A percentile compares a stretch with the other conserved stretches of the same genome.
Conservation (phyloP, 768 basidiomycete species). For the Boletus speciosus region DNA sequence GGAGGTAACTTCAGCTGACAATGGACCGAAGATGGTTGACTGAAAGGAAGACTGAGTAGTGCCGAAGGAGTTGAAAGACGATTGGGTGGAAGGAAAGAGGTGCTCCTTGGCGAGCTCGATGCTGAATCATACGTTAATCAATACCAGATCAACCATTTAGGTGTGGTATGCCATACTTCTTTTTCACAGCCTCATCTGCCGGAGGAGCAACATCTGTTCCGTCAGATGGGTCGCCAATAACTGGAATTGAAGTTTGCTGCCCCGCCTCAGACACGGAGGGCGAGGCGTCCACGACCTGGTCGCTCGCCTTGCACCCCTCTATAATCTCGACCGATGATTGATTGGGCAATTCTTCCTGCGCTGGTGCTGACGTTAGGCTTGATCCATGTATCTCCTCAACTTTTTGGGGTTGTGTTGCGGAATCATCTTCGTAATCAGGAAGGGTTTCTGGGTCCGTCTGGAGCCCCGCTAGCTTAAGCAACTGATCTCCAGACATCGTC, state of each 20-base stretch:
- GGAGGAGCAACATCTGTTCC: neutral
- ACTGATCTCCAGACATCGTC: slow-evolving; percentile 35
- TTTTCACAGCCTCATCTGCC: slow-evolving; percentile 24
- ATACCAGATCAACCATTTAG: neutral
- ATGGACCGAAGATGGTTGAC: slow-evolving; percentile 65
- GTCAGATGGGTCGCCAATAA: slow-evolving; percentile 1
- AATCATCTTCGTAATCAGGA: slow-evolving; percentile 57
- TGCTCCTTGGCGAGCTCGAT: slow-evolving; percentile 43
- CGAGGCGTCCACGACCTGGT: neutral
- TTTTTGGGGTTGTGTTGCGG: slow-evolving; percentile 11
- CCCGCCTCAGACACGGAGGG: neutral
- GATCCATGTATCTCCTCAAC: slow-evolving; percentile 5
- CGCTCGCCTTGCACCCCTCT: slow-evolving; percentile 1
- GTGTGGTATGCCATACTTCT: slow-evolving; percentile 16
- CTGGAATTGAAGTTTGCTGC: slow-evolving; percentile 13
- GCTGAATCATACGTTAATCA: slow-evolving; percentile 25
- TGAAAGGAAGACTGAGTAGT: slow-evolving; percentile 37
- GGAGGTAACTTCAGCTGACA: slow-evolving; percentile 40
- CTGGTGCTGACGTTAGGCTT: neutral
- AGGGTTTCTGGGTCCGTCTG: slow-evolving; percentile 40
- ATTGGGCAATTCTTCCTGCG: neutral
- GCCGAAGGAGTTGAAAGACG: slow-evolving; percentile 20
- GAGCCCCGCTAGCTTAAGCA: slow-evolving; percentile 51
- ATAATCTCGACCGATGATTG: slow-evolving; percentile 1
- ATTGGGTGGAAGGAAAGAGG: slow-evolving; percentile 41